Evolutionary conservation across 2,329 filamentous ascomycete genomes (phyloP).

Genomic region (Stemphylium beticola): DNA sequence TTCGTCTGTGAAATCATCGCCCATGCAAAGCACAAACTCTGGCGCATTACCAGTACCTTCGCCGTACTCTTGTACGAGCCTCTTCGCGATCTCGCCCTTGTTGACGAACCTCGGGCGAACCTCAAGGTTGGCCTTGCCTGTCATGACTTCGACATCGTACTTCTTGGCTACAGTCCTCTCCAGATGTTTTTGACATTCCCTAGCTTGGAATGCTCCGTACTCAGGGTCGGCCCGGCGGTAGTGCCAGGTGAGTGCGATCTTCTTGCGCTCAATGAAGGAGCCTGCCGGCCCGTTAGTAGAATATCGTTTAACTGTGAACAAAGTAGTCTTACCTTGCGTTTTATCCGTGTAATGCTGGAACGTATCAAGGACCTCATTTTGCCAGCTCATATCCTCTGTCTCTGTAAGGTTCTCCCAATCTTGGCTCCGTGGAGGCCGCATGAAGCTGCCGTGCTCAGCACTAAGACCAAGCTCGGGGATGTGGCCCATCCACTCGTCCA

Average conservation of each 20-base stretch:
- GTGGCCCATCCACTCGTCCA: constrained; percentile 90
- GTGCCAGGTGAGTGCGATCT: constrained; percentile 95
- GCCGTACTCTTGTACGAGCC: constrained; percentile 76
- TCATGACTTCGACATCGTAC: constrained; percentile 96
- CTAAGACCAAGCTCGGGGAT: constrained; percentile 89
- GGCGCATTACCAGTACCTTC: constrained; percentile 63
- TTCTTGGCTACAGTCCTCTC: constrained; percentile 75
- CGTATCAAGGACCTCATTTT: constrained; percentile 78
- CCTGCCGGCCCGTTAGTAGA: constrained; percentile 56
- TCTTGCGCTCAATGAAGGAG: constrained; percentile 92
- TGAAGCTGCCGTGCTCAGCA: constrained; percentile 96
- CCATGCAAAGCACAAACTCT: constrained; percentile 88
- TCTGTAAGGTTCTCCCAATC: constrained; percentile 91
- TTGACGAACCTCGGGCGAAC: constrained; percentile 97
- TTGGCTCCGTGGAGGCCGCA: constrained; percentile 76
- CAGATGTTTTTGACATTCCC: constrained; percentile 81
- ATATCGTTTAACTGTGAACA: neutral
- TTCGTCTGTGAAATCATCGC: constrained; percentile 97
- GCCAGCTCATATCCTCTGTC: constrained; percentile 89
- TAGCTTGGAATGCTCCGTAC: constrained; percentile 78
- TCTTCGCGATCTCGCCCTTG: constrained; percentile 93
- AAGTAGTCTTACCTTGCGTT: constrained; percentile 70
- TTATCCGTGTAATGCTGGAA: constrained; percentile 90
- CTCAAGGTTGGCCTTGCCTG: constrained; percentile 94
- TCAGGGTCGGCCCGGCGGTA: constrained; percentile 91